Evolutionary conservation across 2,329 filamentous ascomycete genomes (phyloP), one percentile per base, ranked within the genome.

Genomic region (Botryotinia convoluta): DNA sequence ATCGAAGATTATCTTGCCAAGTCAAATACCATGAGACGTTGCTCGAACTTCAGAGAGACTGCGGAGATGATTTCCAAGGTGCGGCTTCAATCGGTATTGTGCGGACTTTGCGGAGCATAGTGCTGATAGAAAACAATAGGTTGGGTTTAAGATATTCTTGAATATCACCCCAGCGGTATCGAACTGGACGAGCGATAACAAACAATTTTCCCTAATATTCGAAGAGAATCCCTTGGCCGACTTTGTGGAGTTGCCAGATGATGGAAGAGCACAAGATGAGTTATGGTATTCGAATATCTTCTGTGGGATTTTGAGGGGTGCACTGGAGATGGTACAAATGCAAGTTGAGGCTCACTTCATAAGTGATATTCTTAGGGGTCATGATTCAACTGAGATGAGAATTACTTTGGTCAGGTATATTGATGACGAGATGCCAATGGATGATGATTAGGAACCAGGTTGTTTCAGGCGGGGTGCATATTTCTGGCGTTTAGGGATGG

Each of bases 321-420:
- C 95, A 1, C 83, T 99, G 74, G 96, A 99, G 83, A 99, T 99
- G 96, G 95, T 98, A 80, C 95, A 98, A 87, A 97, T 98, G 94
- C 96, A 98, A 83, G 94, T 98, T 6, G 95, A 99, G 82, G 94
- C 94, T 64, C 95, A 97, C 81, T 99, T 98, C 82, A 92, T 97
- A 80, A 98, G 93, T 82, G 96, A 99, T 82, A 88, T 97, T 45
- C 86, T 99, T 74, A 90, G 94, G 73, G 96, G 96, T 4, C 95
- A 98, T 80, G 96, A 99, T 81, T 95, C 93, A 29, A 99, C 96
- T 1, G 96, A 99, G 86, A 98, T 99, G 93, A 89, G 95, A 80
- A 92, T 99, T 80, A 93, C 93, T 42, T 84, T 99, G 79, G 89
- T 98, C 79, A 89, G 95, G 79, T 98, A 97, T 81, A 97, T 99